Conservation (phyloP, 257 asterid species). For the Capsicum rhomboideum region DNA sequence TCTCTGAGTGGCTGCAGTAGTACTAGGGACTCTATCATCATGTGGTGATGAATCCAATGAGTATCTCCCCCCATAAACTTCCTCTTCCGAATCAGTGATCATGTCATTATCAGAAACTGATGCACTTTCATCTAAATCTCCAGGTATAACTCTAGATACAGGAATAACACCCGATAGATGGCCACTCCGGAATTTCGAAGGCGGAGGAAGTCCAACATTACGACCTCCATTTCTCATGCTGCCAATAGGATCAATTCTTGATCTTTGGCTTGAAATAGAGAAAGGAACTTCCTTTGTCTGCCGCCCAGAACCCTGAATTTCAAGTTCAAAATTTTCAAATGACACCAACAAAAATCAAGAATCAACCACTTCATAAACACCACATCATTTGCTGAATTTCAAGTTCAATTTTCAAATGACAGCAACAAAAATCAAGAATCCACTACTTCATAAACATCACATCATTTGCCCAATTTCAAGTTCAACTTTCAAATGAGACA, state of each 20-base stretch:
- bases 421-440: neutral
- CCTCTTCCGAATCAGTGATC: slow-evolving; percentile 36
- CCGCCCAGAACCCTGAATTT: slow-evolving; percentile 29
- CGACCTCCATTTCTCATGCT: slow-evolving; percentile 21
- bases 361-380: neutral
- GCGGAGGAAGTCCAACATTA: slow-evolving; percentile 32
- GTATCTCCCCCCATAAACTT: slow-evolving; percentile 33
- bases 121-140: slow-evolving; percentile 22
- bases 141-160: slow-evolving; percentile 23
- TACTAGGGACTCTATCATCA: slow-evolving; percentile 26
- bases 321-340: neutral
- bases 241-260: slow-evolving; percentile 24
- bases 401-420: neutral
- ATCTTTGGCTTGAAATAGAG: slow-evolving; percentile 18
- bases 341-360: neutral
- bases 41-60: slow-evolving; percentile 42
- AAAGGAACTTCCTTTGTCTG: slow-evolving; percentile 19
- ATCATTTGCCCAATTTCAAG: neutral
- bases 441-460: neutral
- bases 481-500: neutral
- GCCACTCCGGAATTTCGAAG: slow-evolving; percentile 29
- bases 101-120: slow-evolving; percentile 35
- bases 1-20: slow-evolving; percentile 13
- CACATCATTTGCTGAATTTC: neutral
- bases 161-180: slow-evolving; percentile 34